Percentiles rank a stretch among this genome's conserved stretches.
These are phyloP conservation scores for Sorghum bicolor DNA, from an alignment of 176 grass and related monocot genomes.

Conservation along the genomic window Sorghum_bicolor_NCBIv3 NC_012872.2:61005001-61005500, in stretches of 20 bases:
- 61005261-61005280: not conserved
- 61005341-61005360: slow-evolving; percentile 29
- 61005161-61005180: slow-evolving; percentile 80
- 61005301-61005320: not conserved
- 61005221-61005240: not conserved
- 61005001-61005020: slow-evolving; percentile 48
- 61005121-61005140: slow-evolving; percentile 28
- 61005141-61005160: slow-evolving; percentile 48
- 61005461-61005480: not conserved
- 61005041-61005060: slow-evolving; percentile 48
- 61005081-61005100: slow-evolving; percentile 74
- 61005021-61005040: slow-evolving; percentile 54
- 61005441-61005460: not conserved
- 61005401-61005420: slow-evolving; percentile 28
- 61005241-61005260: not conserved
- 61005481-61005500: not conserved
- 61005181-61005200: slow-evolving; percentile 57
- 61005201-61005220: not conserved
- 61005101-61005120: slow-evolving; percentile 45
- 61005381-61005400: slow-evolving; percentile 33
- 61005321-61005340: slow-evolving; percentile 33
- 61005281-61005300: slow-evolving; percentile 1
- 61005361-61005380: slow-evolving; percentile 12
- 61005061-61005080: slow-evolving; percentile 44
- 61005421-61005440: not conserved